A percentile compares a stretch with the other conserved stretches of the same genome.
These are phyloP conservation scores for Cercospora citrullina DNA, from an alignment of 2,329 filamentous ascomycete genomes.

Conservation along the genomic window DNA sequence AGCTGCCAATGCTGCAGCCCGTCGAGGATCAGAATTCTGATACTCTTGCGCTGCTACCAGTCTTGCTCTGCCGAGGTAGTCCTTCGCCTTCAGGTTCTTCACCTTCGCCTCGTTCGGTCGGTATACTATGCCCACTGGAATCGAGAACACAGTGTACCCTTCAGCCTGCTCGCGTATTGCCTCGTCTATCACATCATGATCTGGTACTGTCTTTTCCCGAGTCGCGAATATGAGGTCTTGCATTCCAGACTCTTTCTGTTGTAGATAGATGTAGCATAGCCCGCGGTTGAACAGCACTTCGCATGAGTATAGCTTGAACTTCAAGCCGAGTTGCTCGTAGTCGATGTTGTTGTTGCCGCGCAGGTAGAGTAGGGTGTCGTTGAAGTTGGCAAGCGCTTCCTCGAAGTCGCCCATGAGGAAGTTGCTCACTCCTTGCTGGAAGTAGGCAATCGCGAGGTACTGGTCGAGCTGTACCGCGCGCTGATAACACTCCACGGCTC, in stretches of 20 bases:
- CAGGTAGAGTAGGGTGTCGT: slow-evolving; percentile 92
- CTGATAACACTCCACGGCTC: slow-evolving; percentile 94
- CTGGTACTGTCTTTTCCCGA: slow-evolving; percentile 93
- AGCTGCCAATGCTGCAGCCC: slow-evolving; percentile 40
- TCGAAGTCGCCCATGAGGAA: slow-evolving; percentile 97
- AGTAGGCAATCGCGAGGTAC: slow-evolving; percentile 96
- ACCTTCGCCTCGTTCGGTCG: slow-evolving; percentile 96
- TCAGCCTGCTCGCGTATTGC: slow-evolving; percentile 91
- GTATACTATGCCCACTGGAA: slow-evolving; percentile 93
- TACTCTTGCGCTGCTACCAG: slow-evolving; percentile 67
- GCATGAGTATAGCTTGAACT: slow-evolving; percentile 96
- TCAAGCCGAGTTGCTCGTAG: slow-evolving; percentile 90
- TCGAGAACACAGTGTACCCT: slow-evolving; percentile 98
- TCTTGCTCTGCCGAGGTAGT: slow-evolving; percentile 95
- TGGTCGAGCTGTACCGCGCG: slow-evolving; percentile 85
- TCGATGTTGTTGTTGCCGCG: slow-evolving; percentile 97
- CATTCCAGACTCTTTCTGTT: slow-evolving; percentile 86
- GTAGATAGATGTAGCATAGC: slow-evolving; percentile 94
- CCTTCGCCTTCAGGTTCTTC: slow-evolving; percentile 95
- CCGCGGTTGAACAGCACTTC: slow-evolving; percentile 97
- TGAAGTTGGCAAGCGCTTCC: slow-evolving; percentile 96
- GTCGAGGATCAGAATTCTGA: slow-evolving; percentile 31
- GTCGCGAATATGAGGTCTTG: slow-evolving; percentile 87
- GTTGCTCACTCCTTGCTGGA: slow-evolving; percentile 97
- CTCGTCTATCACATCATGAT: slow-evolving; percentile 97